These are phyloP conservation scores for Trichoderma afroharzianum DNA, from an alignment of 2,329 filamentous ascomycete species.

Conservation along the genomic window DNA sequence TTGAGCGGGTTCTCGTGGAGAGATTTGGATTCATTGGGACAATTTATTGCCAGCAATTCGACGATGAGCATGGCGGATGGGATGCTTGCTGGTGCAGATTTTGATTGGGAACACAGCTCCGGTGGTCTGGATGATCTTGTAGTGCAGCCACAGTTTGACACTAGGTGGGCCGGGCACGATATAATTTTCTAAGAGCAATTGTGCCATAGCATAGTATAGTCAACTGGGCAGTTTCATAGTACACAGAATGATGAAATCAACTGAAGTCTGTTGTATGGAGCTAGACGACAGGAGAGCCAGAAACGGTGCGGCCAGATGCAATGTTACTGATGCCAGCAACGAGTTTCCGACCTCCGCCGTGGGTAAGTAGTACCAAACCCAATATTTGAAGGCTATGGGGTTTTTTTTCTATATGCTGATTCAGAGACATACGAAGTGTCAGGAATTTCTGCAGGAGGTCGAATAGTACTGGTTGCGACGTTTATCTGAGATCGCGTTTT, in stretches of 20 bases:
- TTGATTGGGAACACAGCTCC: background rate
- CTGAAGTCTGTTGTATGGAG: background rate
- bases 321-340: background rate
- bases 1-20: background rate
- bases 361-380: background rate
- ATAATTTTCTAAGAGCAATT: background rate
- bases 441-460: background rate
- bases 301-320: background rate
- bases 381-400: background rate
- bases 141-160: conserved; percentile 1
- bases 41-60: background rate
- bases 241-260: background rate
- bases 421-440: background rate
- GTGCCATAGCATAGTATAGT: background rate
- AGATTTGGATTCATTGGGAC: background rate
- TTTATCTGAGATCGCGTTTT: background rate
- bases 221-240: background rate
- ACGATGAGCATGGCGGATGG: background rate
- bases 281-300: background rate
- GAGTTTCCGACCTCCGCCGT: background rate
- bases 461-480: background rate
- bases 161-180: background rate
- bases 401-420: background rate
- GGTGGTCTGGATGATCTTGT: background rate
- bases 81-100: background rate